Evolutionary conservation across 441 rosid genomes (phyloP).

Genomic region (Euphorbia corollata): DNA sequence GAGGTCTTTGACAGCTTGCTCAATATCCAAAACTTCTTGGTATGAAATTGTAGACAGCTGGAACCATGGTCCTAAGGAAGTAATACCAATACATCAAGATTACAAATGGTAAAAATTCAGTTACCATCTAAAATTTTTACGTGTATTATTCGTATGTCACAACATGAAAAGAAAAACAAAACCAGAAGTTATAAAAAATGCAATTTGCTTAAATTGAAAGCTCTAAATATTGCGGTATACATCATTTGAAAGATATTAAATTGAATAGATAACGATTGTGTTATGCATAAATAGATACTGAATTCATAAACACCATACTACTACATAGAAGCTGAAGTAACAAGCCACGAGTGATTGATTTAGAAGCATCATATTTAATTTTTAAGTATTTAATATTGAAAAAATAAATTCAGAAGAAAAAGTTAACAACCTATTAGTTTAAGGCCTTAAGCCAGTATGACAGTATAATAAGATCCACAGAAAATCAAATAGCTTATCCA

Average conservation of each 20-base stretch:
- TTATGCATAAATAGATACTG: neutral
- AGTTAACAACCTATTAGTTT: neutral
- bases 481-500: neutral
- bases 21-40: slow-evolving; percentile 53
- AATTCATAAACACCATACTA: neutral
- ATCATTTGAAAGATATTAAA: neutral
- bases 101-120: neutral
- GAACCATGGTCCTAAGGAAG: slow-evolving; percentile 76
- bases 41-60: slow-evolving; percentile 60
- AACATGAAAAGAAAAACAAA: neutral
- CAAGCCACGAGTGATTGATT: neutral
- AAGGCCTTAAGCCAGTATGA: too few relatives aligned
- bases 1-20: slow-evolving; percentile 50
- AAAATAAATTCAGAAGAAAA: neutral
- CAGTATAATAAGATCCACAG: neutral
- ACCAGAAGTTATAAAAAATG: neutral
- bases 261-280: neutral
- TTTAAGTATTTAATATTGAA: neutral
- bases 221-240: neutral
- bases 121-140: neutral
- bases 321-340: neutral
- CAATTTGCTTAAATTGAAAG: neutral
- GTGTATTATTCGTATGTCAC: neutral
- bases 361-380: neutral
- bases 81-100: slow-evolving; percentile 8